Evolutionary conservation across 805 yeast species (phyloP).

Genomic region (Yamadazyma scolyti): DNA sequence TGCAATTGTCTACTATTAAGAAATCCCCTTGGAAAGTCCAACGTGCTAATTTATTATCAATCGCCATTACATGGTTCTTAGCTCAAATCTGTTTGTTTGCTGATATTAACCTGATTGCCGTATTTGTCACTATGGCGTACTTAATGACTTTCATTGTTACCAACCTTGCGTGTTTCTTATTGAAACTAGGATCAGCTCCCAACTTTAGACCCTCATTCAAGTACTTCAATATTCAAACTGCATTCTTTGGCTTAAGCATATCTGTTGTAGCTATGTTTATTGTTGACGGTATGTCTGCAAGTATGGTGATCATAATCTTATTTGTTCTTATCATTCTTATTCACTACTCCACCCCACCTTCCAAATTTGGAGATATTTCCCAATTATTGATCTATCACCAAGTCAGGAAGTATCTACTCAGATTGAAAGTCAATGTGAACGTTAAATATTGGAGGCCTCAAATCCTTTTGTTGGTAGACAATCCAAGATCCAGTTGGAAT

Average conservation of each 20-base stretch:
- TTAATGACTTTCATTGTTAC: conserved; percentile 94
- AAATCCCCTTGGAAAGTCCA: conserved; percentile 39
- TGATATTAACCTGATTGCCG: conserved; percentile 90
- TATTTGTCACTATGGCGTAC: conserved; percentile 95
- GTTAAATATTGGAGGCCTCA: conserved; percentile 99
- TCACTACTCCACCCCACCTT: conserved; percentile 91
- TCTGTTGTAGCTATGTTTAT: conserved; percentile 87
- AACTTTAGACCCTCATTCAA: conserved; percentile 94
- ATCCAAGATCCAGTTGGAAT: conserved; percentile 90
- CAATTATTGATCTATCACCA: conserved; percentile 94
- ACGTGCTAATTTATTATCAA: conserved; percentile 62
- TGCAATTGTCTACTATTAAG: conserved; percentile 41
- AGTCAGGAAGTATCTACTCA: conserved; percentile 82
- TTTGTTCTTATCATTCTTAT: conserved; percentile 68
- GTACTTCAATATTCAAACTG: conserved; percentile 80
- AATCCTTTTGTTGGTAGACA: conserved; percentile 79
- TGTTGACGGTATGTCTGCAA: conserved; percentile 89
- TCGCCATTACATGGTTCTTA: conserved; percentile 72
- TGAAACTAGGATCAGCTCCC: conserved; percentile 92
- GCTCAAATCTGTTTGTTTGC: conserved; percentile 85
- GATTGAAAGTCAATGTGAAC: conserved; percentile 79
- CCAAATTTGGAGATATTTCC: conserved; percentile 97
- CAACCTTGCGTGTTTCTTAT: conserved; percentile 86
- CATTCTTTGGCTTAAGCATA: conserved; percentile 65
- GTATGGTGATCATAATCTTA: conserved; percentile 65